Base-by-base conservation (phyloP, 1,284 basidiomycete species). In the Grifola frondosa region DNA sequence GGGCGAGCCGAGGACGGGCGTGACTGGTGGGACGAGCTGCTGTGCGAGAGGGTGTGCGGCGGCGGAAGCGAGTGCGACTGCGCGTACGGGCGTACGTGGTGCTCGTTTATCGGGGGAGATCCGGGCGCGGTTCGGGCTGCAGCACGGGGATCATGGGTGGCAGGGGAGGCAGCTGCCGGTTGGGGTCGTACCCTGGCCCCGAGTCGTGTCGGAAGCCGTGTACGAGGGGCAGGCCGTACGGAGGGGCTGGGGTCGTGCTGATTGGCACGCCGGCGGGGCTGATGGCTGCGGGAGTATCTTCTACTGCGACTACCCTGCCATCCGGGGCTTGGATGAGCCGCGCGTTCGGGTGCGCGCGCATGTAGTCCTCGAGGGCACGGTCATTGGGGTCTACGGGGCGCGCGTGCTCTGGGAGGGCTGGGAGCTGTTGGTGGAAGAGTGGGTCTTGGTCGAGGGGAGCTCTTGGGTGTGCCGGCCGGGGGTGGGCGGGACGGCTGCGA, bases 401-500 rank as follows among this genome's bases (percentile, higher is more conserved):
- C 32, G 51, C 37, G 40, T 59, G 42, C 31, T 56, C 56, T 68
- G 66, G 53, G 55, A 65, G 75, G 44, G 60, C 60, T 42, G 66
- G 49, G 31, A 57, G 49, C 48, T 52, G 57, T 37, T 50, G 48
- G 33, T 54, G 53, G 42, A 59, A 60, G 30, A 58, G 43, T 24
- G 61, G 56, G 41, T 60, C 58, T 20, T 44, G 48, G 30, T 60
- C 60, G 54, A 45, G 30, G 62, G 62, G 20, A 58, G 43, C 46
- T 62, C 61, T 45, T 60, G 60, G 12, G 49, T 45, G 22, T 54
- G 55, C 42, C 57, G 53, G 51, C 75, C 74, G 44, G 77, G 75
- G 5, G 80, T 76, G 37, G 79, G 74, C 30, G 81, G 74, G 23
- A 80, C 68, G 28, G 71, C 69, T 39, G 80, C 75, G 15, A 90